phyloP scores from a whole-genome alignment of 192 early-diverging fungal species.

The Rhizophagus sp. region DNA sequence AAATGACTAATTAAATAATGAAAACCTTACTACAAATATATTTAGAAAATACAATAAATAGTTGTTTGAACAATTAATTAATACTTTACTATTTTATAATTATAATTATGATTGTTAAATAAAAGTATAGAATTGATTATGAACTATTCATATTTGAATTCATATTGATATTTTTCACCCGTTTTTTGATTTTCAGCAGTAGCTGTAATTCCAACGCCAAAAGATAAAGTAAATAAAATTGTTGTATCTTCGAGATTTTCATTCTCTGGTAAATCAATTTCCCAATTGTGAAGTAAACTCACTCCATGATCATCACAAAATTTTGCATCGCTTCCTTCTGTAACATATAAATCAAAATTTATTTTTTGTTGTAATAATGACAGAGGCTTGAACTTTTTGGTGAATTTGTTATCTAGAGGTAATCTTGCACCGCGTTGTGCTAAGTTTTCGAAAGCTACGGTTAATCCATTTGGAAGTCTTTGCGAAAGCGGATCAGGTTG shows the following conservation, averaged over 20 bases:
- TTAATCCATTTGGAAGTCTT: neutral
- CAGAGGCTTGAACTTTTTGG: neutral
- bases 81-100: too few species aligned
- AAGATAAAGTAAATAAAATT: neutral
- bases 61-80: too few species aligned
- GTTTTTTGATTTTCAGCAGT: neutral
- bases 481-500: neutral
- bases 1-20: too few species aligned
- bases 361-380: neutral
- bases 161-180: neutral
- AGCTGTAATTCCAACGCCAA: neutral
- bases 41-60: too few species aligned
- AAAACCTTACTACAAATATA: too few species aligned
- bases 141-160: too few species aligned
- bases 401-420: neutral
- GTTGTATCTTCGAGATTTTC: neutral
- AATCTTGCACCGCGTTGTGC: neutral
- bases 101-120: too few species aligned
- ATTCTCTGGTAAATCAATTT: neutral
- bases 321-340: neutral
- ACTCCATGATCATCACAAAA: neutral
- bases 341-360: neutral
- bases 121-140: too few species aligned
- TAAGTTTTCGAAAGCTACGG: neutral
- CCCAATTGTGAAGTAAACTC: neutral